These are phyloP conservation scores for Starmerella bombicola DNA, from an alignment of 805 yeast species.

Conservation along the genomic window DNA sequence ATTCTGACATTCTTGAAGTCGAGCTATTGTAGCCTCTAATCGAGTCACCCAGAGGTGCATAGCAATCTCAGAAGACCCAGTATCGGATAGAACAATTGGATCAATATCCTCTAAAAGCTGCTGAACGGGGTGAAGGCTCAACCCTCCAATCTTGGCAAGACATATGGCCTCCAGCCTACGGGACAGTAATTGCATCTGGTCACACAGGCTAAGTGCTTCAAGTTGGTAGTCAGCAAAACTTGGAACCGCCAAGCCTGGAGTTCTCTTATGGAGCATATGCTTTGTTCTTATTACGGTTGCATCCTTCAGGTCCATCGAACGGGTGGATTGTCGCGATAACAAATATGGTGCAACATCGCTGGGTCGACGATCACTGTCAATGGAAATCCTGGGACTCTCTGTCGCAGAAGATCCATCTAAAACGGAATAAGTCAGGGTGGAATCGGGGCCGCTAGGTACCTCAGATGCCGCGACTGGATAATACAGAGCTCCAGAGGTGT, in stretches of 20 bases:
- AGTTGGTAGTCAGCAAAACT: not conserved
- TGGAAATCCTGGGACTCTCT: too few species aligned
- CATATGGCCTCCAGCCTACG: slow-evolving; percentile 14
- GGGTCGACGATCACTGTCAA: too few species aligned
- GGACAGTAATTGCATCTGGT: slow-evolving; percentile 26
- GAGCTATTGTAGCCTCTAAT: slow-evolving; percentile 16
- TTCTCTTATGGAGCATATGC: slow-evolving; percentile 1
- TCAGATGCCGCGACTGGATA: too few species aligned
- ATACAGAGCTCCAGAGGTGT: too few species aligned
- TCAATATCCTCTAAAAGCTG: slow-evolving; percentile 8
- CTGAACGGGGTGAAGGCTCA: not conserved
- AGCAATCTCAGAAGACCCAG: slow-evolving; percentile 4
- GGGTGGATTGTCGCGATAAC: too few species aligned
- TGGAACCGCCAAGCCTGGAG: too few species aligned
- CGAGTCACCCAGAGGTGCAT: slow-evolving; percentile 18
- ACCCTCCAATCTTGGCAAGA: not conserved
- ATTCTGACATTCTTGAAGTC: too few species aligned
- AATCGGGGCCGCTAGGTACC: too few species aligned
- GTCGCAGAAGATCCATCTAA: too few species aligned
- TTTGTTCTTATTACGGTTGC: not conserved
- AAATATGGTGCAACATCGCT: too few species aligned
- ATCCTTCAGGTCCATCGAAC: not conserved
- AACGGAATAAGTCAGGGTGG: too few species aligned
- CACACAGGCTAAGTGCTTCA: too few species aligned
- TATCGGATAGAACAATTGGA: slow-evolving; percentile 6